Evolutionary conservation across 1,284 basidiomycete species (phyloP).

Genomic region (Puccinia hordei): DNA sequence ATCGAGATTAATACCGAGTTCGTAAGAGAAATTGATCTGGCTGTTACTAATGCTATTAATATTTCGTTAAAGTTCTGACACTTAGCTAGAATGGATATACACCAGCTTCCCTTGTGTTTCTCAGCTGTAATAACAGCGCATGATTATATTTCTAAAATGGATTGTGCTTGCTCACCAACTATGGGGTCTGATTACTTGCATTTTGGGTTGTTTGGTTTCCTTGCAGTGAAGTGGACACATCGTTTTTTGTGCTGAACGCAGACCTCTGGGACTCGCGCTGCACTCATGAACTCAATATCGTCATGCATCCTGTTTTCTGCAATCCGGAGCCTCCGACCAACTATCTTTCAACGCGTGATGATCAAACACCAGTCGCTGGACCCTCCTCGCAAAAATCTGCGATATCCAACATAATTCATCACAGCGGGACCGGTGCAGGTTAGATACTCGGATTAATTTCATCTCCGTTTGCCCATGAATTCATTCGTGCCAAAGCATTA

Average conservation of each 20-base stretch:
- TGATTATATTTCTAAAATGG: not conserved
- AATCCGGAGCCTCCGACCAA: conserved; percentile 21
- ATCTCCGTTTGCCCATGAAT: not conserved
- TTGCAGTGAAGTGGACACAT: conserved; percentile 74
- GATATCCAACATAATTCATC: not conserved
- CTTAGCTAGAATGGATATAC: not conserved
- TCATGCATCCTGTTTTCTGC: conserved; percentile 47
- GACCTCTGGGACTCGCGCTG: conserved; percentile 68
- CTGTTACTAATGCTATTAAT: not conserved
- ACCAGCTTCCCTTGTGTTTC: not conserved
- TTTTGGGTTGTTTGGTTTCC: conserved; percentile 50
- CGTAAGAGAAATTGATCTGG: conserved; percentile 35
- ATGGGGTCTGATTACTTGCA: conserved; percentile 41
- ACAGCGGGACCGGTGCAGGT: not conserved
- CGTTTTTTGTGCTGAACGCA: conserved; percentile 82
- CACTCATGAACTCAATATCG: conserved; percentile 38
- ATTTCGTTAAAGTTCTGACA: not conserved
- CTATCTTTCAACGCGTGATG: not conserved
- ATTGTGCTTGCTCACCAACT: not conserved
- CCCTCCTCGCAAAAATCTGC: not conserved
- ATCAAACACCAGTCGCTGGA: conserved; percentile 9
- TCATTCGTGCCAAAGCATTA: not conserved
- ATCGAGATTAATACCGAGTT: conserved; percentile 55
- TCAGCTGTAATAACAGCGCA: not conserved
- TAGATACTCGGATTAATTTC: not conserved